A percentile compares a stretch with the other conserved stretches of the same genome.
These are phyloP conservation scores for Pseudogymnoascus sp. DNA, from an alignment of 2,329 filamentous ascomycete species.

Conservation along the genomic window DNA sequence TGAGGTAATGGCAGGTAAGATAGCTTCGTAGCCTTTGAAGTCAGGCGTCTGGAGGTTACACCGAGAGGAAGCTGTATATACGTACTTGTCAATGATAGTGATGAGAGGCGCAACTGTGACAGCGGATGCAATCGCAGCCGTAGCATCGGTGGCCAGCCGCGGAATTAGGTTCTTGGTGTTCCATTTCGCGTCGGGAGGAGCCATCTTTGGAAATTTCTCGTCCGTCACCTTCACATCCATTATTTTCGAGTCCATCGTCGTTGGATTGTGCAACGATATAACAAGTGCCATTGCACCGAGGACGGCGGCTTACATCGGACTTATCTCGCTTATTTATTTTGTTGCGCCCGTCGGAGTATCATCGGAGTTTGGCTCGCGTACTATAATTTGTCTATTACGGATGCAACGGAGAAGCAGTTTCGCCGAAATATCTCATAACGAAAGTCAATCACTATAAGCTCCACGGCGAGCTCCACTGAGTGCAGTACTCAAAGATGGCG, in stretches of 20 bases:
- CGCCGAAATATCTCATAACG: background rate
- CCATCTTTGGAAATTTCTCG: background rate
- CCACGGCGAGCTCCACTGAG: background rate
- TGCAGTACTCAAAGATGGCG: background rate
- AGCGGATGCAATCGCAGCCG: constrained; percentile 63
- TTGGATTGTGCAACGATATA: background rate
- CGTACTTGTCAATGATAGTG: constrained; percentile 76
- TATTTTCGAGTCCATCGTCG: background rate
- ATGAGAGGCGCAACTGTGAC: constrained; percentile 75
- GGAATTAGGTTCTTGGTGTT: constrained; percentile 66
- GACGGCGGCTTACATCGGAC: background rate
- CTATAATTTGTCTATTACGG: background rate
- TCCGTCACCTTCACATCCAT: background rate
- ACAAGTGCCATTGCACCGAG: background rate
- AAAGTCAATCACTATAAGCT: background rate
- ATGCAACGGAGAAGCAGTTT: background rate
- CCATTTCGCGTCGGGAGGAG: constrained; percentile 40
- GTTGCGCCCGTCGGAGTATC: background rate
- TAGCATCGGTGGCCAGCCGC: constrained; percentile 59
- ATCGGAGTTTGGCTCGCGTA: background rate
- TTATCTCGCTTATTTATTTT: background rate
- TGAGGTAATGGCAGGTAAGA: background rate
- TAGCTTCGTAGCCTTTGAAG: background rate
- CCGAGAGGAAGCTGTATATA: constrained; percentile 8
- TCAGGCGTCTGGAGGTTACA: background rate